Base-by-base conservation (phyloP, 805 yeast genomes). In the Schizosaccharomyces lindneri region DNA sequence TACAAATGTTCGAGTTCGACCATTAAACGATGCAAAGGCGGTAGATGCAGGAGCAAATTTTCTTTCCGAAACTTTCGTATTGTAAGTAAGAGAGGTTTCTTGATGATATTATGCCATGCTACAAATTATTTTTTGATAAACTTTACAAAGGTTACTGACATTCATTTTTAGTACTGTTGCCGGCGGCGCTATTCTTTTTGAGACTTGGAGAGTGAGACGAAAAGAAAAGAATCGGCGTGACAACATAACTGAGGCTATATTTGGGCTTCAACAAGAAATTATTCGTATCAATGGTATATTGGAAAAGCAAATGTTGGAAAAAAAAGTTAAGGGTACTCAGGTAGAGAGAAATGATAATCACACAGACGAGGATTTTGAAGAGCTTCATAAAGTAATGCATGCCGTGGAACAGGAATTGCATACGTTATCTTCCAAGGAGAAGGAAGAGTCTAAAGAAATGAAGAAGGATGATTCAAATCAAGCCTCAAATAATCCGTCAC, bases 41-140 rank as follows among this genome's bases (percentile, higher is more conserved):
- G 78, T 86, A 55, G 90, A 86, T 63, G 79, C 76, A 61, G 94
- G 94, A 0, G 90, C 94, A 55, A 83, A 76, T 62, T 79, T 85
- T 68, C 72, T 86, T 15, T 82, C 89, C 59, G 94, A 86, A 69
- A 69, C 81, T 41, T 83, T 86, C 67, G 81, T 86, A 19, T 85
- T 86, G 63, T 63, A 48, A 43, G 48, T 27, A 57, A 31, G 15
- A 13, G 27, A 36, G 41, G 41, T 9, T 7, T 11, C 41, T 36
- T 7, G 13, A 7, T 5, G 39, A 4, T 24, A 29, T n/a, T 36
- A 36, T 36, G 15, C 29, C 29, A 9, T 48, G 29, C 27, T 24
- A 11, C 29, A 24, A 48, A 2, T 48, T 15, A 9, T 24, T 11
- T 11, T 48, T 9, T 3, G 15, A 24, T 7, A 21, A 48, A n/a